Conservation (phyloP, 192 early-diverging fungal species). For the Backusella mclennaniae region DNA sequence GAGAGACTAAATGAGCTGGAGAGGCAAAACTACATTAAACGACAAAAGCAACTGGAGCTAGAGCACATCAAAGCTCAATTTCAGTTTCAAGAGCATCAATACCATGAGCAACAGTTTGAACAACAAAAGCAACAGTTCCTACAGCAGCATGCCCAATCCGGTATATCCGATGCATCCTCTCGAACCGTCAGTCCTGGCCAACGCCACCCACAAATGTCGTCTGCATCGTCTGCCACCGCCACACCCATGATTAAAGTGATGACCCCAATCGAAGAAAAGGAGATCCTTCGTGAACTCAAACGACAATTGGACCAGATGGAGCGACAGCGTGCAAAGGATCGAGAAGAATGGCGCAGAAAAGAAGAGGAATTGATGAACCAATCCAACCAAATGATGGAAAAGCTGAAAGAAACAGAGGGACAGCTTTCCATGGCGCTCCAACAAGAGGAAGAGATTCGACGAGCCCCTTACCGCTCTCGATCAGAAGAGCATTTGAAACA, state of each 20-base stretch:
- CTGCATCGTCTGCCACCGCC: neutral
- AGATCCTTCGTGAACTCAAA: neutral
- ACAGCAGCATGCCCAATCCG: neutral
- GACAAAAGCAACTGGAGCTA: neutral
- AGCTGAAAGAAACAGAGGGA: slow-evolving; percentile 16
- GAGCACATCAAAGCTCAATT: neutral
- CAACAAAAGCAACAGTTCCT: neutral
- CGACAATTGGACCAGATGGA: slow-evolving; percentile 29
- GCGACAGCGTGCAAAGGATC: slow-evolving; percentile 26
- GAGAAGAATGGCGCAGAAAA: neutral
- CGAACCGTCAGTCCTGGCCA: neutral
- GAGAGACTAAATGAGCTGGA: neutral
- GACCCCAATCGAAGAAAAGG: neutral
- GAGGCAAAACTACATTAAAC: neutral
- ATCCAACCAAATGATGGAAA: slow-evolving; percentile 15
- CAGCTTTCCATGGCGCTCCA: slow-evolving; percentile 21
- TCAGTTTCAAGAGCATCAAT: neutral
- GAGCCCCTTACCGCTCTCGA: slow-evolving; percentile 17
- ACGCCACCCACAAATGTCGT: neutral
- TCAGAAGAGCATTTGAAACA: neutral
- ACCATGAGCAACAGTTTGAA: neutral
- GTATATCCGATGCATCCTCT: neutral
- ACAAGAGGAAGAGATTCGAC: slow-evolving; percentile 55
- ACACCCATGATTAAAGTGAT: neutral
- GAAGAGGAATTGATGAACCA: neutral